phyloP scores from a whole-genome alignment of 2,329 filamentous ascomycete genomes.

The Lasiodiplodia gonubiensis region DNA sequence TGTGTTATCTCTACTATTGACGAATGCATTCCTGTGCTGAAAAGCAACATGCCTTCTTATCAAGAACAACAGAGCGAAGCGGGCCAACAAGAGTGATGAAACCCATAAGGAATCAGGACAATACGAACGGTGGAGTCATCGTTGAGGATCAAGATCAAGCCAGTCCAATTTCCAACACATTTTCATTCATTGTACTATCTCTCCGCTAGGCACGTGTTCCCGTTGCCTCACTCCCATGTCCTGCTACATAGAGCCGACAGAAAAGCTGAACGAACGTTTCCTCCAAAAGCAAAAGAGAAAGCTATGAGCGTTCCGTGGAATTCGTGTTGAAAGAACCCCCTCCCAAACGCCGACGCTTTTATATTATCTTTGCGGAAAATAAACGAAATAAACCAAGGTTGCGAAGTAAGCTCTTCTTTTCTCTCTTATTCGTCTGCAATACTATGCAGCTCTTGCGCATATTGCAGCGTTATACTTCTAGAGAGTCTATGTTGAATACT shows the following conservation, averaged over 20 bases:
- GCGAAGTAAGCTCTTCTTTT: not conserved
- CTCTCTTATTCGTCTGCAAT: constrained; percentile 15
- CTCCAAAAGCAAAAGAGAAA: not conserved
- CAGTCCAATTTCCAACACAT: not conserved
- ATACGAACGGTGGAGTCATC: not conserved
- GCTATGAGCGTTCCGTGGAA: constrained; percentile 20
- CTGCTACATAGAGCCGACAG: not conserved
- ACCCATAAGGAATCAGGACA: not conserved
- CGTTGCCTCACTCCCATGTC: not conserved
- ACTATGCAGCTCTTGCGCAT: constrained; percentile 28
- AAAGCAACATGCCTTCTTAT: not conserved
- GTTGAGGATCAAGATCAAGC: not conserved
- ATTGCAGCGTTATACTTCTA: constrained; percentile 19
- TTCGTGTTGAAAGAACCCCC: constrained; percentile 29
- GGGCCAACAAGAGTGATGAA: not conserved
- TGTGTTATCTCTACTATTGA: too few species aligned
- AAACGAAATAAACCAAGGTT: not conserved
- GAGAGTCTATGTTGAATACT: constrained; percentile 32
- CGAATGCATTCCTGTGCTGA: not conserved
- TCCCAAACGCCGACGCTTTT: constrained; percentile 28
- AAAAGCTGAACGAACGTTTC: constrained; percentile 1
- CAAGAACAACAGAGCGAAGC: not conserved
- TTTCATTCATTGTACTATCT: not conserved
- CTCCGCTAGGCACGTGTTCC: not conserved
- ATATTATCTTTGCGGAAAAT: constrained; percentile 9